Evolutionary conservation across 1,139 yeast genomes (phyloP), one percentile per base, ranked within the genome.

Genomic region (Scheffersomyces parashehatae): DNA sequence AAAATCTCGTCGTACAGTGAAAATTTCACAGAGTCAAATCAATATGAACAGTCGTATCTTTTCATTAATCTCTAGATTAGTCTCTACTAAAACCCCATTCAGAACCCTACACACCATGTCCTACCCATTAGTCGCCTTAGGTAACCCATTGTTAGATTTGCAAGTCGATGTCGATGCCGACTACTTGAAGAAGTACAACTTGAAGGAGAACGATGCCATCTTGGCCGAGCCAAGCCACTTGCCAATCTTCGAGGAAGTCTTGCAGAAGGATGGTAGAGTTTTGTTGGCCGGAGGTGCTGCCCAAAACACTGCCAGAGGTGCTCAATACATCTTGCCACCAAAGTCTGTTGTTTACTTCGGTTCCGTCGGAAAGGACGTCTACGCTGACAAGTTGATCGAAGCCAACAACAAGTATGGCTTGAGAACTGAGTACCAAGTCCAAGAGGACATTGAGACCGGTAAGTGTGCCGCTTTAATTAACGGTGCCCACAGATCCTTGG

Each of bases 261-360:
- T 88, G 51, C 67, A 75, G 41, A 73, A 74, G 64, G 74, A 79
- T 36, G 81, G 77, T 50, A 83, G 88, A 54, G 81, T 82, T 61
- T 72, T 83, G 52, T 82, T 93, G 56, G 99, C 99, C 49, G 99
- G 99, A 56, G 99, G 99, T 66, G 99, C 99, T 57, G 99, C 98
- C 48, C 99, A 93, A 75, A 93, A 93, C 75, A 85, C 99, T 51
- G 97, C 99, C 47, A 84, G 99, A 74, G 99, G 97, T 62, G 98
- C 98, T 42, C 97, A 93, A 64, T 91, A 89, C 73, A 72, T 89
- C 51, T 77, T 95, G 46, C 97, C 98, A 47, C 70, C 76, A 39
- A 69, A 83, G 58, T 83, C 95, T 29, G 99, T 93, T 41, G 87
- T 85, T 43, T 93, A 95, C 77, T 90, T 93, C 62, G 99, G 99